Evolutionary conservation across 2,329 filamentous ascomycete genomes (phyloP).

Genomic region (Cordyceps farinosa): DNA sequence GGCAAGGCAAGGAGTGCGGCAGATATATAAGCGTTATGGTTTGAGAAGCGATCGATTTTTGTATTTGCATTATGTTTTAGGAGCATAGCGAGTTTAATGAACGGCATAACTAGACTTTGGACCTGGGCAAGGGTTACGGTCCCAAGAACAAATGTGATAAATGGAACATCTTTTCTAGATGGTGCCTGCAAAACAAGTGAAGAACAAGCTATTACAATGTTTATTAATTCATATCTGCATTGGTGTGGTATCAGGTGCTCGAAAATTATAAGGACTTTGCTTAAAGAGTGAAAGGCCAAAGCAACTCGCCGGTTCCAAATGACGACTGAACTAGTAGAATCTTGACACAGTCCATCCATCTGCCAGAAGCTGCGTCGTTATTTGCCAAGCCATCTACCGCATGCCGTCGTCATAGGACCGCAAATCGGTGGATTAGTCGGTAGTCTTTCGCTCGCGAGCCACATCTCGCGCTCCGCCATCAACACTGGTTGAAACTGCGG

Average conservation of each 20-base stretch:
- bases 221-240: not conserved
- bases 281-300: not conserved
- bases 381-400: not conserved
- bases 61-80: conserved; percentile 13
- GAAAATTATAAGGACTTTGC: not conserved
- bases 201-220: not conserved
- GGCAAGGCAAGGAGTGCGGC: not conserved
- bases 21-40: not conserved
- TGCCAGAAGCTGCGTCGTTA: not conserved
- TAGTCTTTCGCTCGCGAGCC: conserved; percentile 45
- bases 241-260: conserved; percentile 13
- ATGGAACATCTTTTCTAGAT: not conserved
- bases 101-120: not conserved
- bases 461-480: conserved; percentile 45
- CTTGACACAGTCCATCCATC: not conserved
- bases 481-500: conserved; percentile 37
- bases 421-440: conserved; percentile 3
- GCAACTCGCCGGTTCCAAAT: not conserved
- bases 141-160: not conserved
- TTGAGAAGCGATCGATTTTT: conserved; percentile 11
- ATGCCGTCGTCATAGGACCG: not conserved
- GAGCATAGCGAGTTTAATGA: conserved; percentile 16
- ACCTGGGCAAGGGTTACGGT: not conserved
- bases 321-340: not conserved
- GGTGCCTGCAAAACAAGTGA: not conserved